These are phyloP conservation scores for Thalia dealbata DNA, from an alignment of 176 grass and related monocot species.

Conservation along the genomic window DNA sequence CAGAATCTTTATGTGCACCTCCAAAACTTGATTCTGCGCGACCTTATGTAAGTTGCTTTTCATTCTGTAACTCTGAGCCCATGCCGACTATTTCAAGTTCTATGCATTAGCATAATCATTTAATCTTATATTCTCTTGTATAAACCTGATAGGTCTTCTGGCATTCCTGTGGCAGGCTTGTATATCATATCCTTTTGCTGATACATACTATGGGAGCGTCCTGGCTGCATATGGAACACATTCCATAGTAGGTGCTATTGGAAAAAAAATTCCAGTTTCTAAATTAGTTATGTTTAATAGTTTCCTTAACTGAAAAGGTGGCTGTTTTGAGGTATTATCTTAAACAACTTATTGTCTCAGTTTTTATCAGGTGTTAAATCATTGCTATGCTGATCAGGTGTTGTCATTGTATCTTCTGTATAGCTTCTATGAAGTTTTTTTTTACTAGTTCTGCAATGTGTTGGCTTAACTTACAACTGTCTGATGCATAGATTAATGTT, in stretches of 20 bases:
- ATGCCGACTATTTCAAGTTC: neutral
- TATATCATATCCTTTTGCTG: constrained; percentile 64
- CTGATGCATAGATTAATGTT: no score
- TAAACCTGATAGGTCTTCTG: neutral
- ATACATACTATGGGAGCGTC: constrained; percentile 44
- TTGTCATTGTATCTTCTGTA: no score
- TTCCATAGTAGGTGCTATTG: constrained; percentile 39
- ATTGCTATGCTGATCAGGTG: no score
- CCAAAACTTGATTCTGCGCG: constrained; percentile 47
- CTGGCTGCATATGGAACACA: constrained; percentile 46
- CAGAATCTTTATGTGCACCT: constrained; percentile 39
- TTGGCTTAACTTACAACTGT: no score
- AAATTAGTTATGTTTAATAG: neutral
- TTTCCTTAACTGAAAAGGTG: neutral
- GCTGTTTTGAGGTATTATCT: neutral
- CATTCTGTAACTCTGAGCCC: neutral
- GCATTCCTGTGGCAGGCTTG: constrained; percentile 34
- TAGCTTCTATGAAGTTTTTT: no score
- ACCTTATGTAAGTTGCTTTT: constrained; percentile 44
- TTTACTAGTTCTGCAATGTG: no score
- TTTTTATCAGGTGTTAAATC: no score
- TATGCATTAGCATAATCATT: neutral
- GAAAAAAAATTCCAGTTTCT: neutral
- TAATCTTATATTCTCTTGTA: neutral
- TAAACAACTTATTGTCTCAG: no score